Evolutionary conservation across 148 eudicot genomes (phyloP), one percentile per base, ranked within the genome.

Genomic region (Pharnaceum exiguum): DNA sequence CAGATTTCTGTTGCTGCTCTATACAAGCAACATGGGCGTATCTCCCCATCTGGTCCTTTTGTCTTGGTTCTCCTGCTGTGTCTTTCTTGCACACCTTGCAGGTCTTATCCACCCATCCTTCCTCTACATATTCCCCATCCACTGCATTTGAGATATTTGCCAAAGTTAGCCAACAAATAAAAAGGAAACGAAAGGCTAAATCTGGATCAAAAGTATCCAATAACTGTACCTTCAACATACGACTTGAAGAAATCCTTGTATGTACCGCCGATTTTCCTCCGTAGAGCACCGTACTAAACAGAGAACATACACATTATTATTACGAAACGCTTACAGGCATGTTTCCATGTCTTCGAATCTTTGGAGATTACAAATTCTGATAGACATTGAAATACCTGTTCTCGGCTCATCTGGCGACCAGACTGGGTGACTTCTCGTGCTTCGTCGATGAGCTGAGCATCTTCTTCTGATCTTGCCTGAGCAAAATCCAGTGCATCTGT

Each of bases 161-260:
- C n/a, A n/a, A n/a, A n/a, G n/a, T n/a, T n/a, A n/a, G n/a, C n/a
- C n/a, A n/a, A n/a, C n/a, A n/a, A 8, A 17, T 16, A 24, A 18
- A 25, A 3, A 11, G 16, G 35, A 45, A 24, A 32, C 46, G 7
- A 26, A 28, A 49, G 53, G 23, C 0, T 7, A 37, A 42, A 5
- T 4, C 1, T 17, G 46, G 46, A 23, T 9, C 16, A 42, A 42
- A 4, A 1, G 9, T 1, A 42, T 8, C 7, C 7, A 10, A 52
- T n/a, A 49, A 26, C 18, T 33, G 56, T 75, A 93, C 98, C 98
- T 30, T 93, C 98, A 53, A 93, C 66, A 25, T 85, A 93, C 30
- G 98, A 88, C 73, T 93, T 93, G 83, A 93, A 93, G 80, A 93
- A 93, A 67, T 93, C 98, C 61, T 93, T 76, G 95, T 93, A 88